These are phyloP conservation scores for Solanum piurae DNA, from an alignment of 257 asterid species.

Conservation along the genomic window DNA sequence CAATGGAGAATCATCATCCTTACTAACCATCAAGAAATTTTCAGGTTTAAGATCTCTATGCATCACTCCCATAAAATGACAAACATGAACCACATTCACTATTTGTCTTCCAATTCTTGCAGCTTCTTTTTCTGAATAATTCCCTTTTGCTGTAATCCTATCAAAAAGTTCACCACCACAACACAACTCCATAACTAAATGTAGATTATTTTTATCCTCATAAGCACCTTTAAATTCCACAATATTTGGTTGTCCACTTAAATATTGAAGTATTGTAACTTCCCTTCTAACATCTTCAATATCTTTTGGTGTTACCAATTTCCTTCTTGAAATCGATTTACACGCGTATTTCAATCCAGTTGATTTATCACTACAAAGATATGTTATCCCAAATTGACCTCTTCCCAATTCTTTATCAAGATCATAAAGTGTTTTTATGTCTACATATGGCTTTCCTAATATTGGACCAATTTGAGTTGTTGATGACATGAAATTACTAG, in stretches of 20 bases:
- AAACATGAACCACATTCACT: slow-evolving; percentile 33
- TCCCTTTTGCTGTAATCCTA: slow-evolving; percentile 27
- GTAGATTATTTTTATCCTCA: slow-evolving; percentile 18
- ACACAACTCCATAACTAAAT: slow-evolving; percentile 35
- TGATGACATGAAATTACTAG: neutral
- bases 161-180: slow-evolving; percentile 35
- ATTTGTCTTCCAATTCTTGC: slow-evolving; percentile 32
- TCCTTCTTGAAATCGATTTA: slow-evolving; percentile 26
- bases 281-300: slow-evolving; percentile 28
- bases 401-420: slow-evolving; percentile 30
- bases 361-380: slow-evolving; percentile 25
- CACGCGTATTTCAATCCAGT: slow-evolving; percentile 25
- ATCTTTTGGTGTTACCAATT: slow-evolving; percentile 16
- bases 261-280: slow-evolving; percentile 21
- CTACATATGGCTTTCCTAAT: slow-evolving; percentile 16
- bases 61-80: slow-evolving; percentile 38
- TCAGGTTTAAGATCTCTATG: slow-evolving; percentile 41
- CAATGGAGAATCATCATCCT: slow-evolving; percentile 18
- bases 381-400: slow-evolving; percentile 33
- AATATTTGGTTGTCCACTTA: slow-evolving; percentile 34
- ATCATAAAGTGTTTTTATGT: slow-evolving; percentile 16
- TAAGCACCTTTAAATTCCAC: slow-evolving; percentile 36
- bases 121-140: slow-evolving; percentile 34
- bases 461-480: slow-evolving; percentile 5
- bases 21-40: slow-evolving; percentile 28